A percentile compares a stretch with the other conserved stretches of the same genome.
Evolutionary conservation across 257 asterid genomes (phyloP).

Genomic region (Solanum pimpinellifolium): DNA sequence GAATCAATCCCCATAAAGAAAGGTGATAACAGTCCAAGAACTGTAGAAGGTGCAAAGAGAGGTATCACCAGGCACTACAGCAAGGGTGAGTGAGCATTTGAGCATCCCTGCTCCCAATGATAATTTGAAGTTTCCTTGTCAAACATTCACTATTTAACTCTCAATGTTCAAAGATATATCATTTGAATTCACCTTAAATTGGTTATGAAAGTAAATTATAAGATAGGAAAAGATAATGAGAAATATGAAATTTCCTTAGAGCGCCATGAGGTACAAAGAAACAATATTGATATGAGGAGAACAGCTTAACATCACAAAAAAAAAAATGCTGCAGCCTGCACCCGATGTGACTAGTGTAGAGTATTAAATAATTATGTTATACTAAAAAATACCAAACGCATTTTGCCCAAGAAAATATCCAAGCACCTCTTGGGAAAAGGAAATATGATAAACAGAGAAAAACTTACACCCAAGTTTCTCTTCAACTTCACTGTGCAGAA

Average conservation of each 20-base stretch:
- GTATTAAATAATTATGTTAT: neutral
- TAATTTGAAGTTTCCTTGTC: neutral
- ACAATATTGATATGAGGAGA: neutral
- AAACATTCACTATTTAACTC: neutral
- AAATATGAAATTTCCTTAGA: neutral
- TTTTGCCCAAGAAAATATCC: neutral
- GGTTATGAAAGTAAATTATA: neutral
- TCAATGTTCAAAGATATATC: neutral
- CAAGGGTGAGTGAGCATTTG: neutral
- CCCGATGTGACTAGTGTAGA: neutral
- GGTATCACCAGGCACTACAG: neutral
- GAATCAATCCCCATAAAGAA: neutral
- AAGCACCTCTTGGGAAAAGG: neutral
- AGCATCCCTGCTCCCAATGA: neutral
- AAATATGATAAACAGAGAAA: neutral
- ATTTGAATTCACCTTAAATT: neutral
- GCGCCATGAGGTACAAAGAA: neutral
- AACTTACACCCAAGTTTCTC: slow-evolving; percentile 84
- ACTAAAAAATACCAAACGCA: neutral
- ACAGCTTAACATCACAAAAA: neutral
- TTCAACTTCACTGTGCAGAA: slow-evolving; percentile 76
- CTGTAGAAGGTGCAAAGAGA: neutral
- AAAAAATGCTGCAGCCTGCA: neutral
- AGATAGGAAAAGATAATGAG: neutral
- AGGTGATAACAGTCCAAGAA: neutral